Conservation (phyloP, 306 rosid genomes). For the Quercus mongolica region DNA sequence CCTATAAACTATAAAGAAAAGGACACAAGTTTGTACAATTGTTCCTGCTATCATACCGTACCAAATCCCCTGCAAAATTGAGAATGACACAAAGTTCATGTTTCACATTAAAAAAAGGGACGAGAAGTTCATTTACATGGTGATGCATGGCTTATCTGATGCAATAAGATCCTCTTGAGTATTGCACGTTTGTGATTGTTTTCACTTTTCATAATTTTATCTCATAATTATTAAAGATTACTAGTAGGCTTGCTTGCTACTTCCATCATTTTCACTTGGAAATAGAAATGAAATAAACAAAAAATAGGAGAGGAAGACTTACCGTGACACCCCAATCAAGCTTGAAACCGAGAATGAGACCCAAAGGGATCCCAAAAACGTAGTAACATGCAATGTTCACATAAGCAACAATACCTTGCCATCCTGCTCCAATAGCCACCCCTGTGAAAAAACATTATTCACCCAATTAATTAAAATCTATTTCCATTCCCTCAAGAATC, state of each 20-base stretch:
- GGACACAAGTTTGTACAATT: constrained; percentile 56
- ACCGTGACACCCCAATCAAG: constrained; percentile 53
- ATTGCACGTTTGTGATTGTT: too few species aligned
- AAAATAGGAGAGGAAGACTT: neutral
- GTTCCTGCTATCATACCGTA: constrained; percentile 69
- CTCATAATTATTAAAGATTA: too few species aligned
- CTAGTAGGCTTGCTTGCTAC: too few species aligned
- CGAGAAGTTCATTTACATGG: neutral
- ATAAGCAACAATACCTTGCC: constrained; percentile 75
- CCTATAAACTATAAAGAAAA: constrained; percentile 47
- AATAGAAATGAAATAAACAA: neutral
- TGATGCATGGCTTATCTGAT: neutral
- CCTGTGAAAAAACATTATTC: constrained; percentile 28
- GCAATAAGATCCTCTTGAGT: neutral
- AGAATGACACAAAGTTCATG: neutral
- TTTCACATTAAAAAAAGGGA: neutral
- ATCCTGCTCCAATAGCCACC: constrained; percentile 89
- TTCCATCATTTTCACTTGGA: neutral
- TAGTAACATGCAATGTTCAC: constrained; percentile 74
- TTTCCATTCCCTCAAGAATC: neutral
- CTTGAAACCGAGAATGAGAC: constrained; percentile 52
- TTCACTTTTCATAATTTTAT: too few species aligned
- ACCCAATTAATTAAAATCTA: neutral
- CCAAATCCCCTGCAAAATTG: constrained; percentile 68
- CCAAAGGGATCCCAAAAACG: constrained; percentile 69